These are phyloP conservation scores for Sphagnum tenellum DNA, from an alignment of 225 moss, liverwort and hornwort species.

Conservation along the genomic window DNA sequence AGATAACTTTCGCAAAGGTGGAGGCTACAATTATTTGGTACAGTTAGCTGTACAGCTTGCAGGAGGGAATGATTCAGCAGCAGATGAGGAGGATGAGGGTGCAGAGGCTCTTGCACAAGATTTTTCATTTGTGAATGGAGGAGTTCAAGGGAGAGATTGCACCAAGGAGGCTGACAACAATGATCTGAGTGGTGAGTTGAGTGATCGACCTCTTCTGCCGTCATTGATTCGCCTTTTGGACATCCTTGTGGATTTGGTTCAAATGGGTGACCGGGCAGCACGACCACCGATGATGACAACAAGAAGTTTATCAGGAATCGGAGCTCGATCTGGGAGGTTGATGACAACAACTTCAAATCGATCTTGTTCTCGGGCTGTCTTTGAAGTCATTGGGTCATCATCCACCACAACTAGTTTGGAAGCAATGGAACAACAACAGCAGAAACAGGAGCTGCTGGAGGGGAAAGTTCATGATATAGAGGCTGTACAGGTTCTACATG, in stretches of 20 bases:
- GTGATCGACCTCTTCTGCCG: constrained; percentile 12
- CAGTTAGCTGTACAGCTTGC: constrained; percentile 55
- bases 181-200: too few species aligned
- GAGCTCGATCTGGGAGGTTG: constrained; percentile 30
- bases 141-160: constrained; percentile 5
- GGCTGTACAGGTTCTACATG: constrained; percentile 68
- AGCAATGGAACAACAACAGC: constrained; percentile 21
- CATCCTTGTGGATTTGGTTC: constrained; percentile 38
- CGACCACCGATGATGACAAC: constrained; percentile 11
- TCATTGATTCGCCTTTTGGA: constrained; percentile 34
- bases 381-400: constrained; percentile 44
- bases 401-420: constrained; percentile 12
- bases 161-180: neutral
- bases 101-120: too few species aligned
- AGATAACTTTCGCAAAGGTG: constrained; percentile 60
- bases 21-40: constrained; percentile 58
- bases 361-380: constrained; percentile 33
- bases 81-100: neutral
- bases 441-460: constrained; percentile 13
- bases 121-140: too few species aligned
- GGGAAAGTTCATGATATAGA: constrained; percentile 68
- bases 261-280: constrained; percentile 27
- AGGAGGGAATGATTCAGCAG: constrained; percentile 3
- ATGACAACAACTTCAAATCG: constrained; percentile 13
- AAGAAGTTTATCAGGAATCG: constrained; percentile 22